Evolutionary conservation across 2,329 filamentous ascomycete species (phyloP).

Genomic region (Microdochium bolleyi): DNA sequence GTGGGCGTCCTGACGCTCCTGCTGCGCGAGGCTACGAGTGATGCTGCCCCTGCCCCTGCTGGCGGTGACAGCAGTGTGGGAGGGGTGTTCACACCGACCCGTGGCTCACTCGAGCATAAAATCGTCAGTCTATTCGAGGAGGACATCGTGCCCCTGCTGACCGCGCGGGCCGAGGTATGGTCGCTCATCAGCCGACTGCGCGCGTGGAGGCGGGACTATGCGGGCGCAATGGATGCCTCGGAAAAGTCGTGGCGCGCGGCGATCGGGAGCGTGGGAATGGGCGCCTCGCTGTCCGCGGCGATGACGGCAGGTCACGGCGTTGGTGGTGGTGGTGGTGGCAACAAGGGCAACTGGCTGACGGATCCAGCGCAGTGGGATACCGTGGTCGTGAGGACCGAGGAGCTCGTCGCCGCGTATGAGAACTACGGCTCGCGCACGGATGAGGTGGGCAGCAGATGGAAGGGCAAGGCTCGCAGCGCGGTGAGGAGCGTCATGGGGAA

Average conservation of each 20-base stretch:
- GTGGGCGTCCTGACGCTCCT: conserved; percentile 62
- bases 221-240: conserved; percentile 69
- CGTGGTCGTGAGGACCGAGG: conserved; percentile 71
- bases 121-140: conserved; percentile 68
- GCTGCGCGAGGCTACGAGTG: conserved; percentile 55
- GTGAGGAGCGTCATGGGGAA: conserved; percentile 76
- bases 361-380: conserved; percentile 59
- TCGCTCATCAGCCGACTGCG: conserved; percentile 62
- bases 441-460: conserved; percentile 73
- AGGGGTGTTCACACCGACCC: conserved; percentile 31
- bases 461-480: conserved; percentile 78
- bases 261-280: conserved; percentile 38
- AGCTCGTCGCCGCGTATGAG: conserved; percentile 76
- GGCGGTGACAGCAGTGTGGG: conserved; percentile 16
- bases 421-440: conserved; percentile 62
- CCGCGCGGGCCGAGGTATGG: conserved; percentile 70
- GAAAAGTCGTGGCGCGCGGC: conserved; percentile 86
- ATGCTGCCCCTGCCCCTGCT: conserved; percentile 17
- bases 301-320: conserved; percentile 16
- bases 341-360: conserved; percentile 39
- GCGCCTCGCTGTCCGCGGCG: conserved; percentile 36
- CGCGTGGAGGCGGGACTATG: conserved; percentile 63
- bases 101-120: conserved; percentile 53
- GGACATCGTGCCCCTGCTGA: conserved; percentile 75
- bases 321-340: too few species aligned